Base-by-base conservation (phyloP, 495 filamentous ascomycete genomes). In the Aspergillus incahuasiensis region DNA sequence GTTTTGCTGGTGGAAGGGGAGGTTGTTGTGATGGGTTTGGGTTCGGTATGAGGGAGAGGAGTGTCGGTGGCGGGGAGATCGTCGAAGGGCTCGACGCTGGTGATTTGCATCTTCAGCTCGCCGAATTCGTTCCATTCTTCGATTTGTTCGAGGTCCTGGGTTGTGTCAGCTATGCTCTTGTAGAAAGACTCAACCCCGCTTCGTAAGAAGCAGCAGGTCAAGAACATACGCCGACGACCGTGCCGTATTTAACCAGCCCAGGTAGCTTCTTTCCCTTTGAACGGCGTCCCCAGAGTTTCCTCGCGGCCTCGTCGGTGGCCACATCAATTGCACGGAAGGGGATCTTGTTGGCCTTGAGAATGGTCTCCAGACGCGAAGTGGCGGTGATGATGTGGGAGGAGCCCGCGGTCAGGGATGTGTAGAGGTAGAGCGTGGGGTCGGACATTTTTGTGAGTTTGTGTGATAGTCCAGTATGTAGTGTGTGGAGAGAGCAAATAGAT, bases 101-200 rank as follows among this genome's bases (percentile, higher is more conserved):
- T 86, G 52, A 97, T 78, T 56, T 89, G 82, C 68, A 94, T 82
- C 68, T 94, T 92, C 52, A 98, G 80, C 75, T 97, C 94, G 65
- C 89, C 92, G 65, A 92, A 96, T 63, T 98, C 94, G 72, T 98
- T 98, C 95, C 95, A 97, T 67, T 97, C 94, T 74, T 98, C 94
- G 53, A 96, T 82, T 65, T 97, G 82, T 54, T 95, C 90, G 21
- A 96, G 77, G 66, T 97, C 94, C 91, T 96, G 58, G 32, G 39
- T 47, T 28, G 16, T 43, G 15, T 59, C 44, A 59, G 52, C 30
- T n/a, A 41, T 24, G 44, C 16, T 45, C 15, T 25, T 12, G 18
- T n/a, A 16, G 1, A 30, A 45, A 56, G 47, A 25, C 18, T 22
- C 24, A 22, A 19, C 21, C 45, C 45, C 19, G 52, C 32, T 18